These are phyloP conservation scores for Peronospora belbahrii DNA, from an alignment of 352 stramenopile species.

Conservation along the genomic window DNA sequence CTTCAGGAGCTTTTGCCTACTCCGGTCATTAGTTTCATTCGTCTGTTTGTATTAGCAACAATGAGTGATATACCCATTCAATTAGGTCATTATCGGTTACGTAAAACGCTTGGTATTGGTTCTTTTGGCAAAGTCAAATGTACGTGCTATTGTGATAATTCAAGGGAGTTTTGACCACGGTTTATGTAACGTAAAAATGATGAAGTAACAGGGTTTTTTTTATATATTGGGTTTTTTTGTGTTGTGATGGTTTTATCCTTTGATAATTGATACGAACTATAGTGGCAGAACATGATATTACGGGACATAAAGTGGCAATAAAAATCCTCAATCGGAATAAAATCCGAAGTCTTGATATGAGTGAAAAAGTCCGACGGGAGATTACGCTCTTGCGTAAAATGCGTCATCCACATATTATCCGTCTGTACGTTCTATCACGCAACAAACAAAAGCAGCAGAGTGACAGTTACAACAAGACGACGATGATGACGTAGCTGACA, in stretches of 20 bases:
- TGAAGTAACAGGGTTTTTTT: no score
- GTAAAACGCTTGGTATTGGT: conserved; percentile 98
- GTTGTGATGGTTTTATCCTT: no score
- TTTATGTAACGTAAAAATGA: neutral
- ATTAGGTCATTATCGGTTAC: conserved; percentile 96
- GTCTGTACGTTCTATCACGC: conserved; percentile 77
- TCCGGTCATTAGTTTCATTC: no score
- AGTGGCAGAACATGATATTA: conserved; percentile 97
- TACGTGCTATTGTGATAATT: conserved; percentile 26
- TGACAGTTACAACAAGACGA: neutral
- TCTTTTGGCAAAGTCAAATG: conserved; percentile 99
- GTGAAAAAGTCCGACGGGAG: conserved; percentile 98
- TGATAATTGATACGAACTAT: no score
- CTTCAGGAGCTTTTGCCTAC: no score
- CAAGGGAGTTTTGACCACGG: no score
- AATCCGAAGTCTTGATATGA: conserved; percentile 98
- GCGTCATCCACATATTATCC: conserved; percentile 98
- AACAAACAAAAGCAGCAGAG: neutral
- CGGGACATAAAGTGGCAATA: conserved; percentile 97
- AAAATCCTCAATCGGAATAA: conserved; percentile 99
- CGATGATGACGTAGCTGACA: no score
- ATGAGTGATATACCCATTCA: conserved; percentile 89
- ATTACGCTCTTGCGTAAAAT: conserved; percentile 99
- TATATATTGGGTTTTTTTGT: neutral
- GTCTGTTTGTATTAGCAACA: conserved; percentile 1